Evolutionary conservation across 2,329 filamentous ascomycete species (phyloP).

Genomic region (Penicillium olsonii): DNA sequence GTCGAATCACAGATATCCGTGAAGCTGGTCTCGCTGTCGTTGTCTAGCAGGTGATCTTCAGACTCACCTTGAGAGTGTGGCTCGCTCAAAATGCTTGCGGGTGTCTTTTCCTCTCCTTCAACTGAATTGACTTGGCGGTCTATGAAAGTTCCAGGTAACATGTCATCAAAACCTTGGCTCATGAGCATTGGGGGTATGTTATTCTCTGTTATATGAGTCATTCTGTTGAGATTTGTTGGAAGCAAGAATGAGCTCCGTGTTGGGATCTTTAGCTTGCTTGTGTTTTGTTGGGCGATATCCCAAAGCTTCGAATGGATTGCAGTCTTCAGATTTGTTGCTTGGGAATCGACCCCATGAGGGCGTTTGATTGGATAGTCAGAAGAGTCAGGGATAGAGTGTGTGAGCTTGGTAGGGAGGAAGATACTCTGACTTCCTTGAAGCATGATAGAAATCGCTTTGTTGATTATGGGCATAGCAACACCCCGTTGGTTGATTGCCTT

Average conservation of each 20-base stretch:
- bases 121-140: neutral
- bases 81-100: neutral
- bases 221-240: neutral
- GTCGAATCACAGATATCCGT: slow-evolving; percentile 12
- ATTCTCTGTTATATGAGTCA: neutral
- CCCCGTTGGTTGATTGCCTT: slow-evolving; percentile 40
- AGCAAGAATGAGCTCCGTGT: slow-evolving; percentile 1
- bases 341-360: neutral
- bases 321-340: slow-evolving; percentile 11
- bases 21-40: slow-evolving; percentile 13
- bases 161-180: neutral
- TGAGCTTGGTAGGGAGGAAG: slow-evolving; percentile 16
- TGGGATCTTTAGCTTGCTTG: slow-evolving; percentile 18
- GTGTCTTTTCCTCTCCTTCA: neutral
- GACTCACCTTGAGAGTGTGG: neutral
- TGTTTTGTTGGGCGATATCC: slow-evolving; percentile 31
- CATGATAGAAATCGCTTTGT: slow-evolving; percentile 37
- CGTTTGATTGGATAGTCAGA: neutral
- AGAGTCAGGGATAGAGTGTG: slow-evolving; percentile 5
- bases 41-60: slow-evolving; percentile 11
- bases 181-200: neutral
- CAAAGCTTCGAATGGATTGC: slow-evolving; percentile 35
- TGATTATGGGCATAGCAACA: slow-evolving; percentile 35
- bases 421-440: slow-evolving; percentile 24
- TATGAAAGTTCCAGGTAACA: neutral